Evolutionary conservation across 345 rosid species (phyloP), one percentile per base, ranked within the genome.

Genomic region (Trapa bicornis): DNA sequence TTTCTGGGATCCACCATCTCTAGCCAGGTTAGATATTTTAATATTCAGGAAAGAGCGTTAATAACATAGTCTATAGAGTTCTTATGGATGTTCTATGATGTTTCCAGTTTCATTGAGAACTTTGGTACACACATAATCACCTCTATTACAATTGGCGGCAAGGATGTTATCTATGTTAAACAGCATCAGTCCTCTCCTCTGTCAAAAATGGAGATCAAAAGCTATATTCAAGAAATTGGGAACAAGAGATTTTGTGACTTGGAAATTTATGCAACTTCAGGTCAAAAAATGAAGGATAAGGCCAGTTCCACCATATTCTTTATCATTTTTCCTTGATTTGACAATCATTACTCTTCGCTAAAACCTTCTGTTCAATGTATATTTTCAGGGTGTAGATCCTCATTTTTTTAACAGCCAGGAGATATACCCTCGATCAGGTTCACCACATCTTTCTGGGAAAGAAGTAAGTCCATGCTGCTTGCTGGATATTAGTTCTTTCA

Each of bases 141-240:
- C 35, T 88, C 95, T 35, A 82, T 85, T 61, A 86, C 95, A 57
- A 78, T 88, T 63, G 95, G 95, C 53, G 89, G 95, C 62, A 88
- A 84, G 79, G 95, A 88, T 80, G 79, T 81, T 74, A 81, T 84
- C 75, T 88, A 84, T 54, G 75, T 88, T 72, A 86, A 81, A 75
- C 91, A 88, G n/a, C 95, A 86, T 70, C 79, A 76, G 13, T 78
- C 95, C 48, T 88, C 95, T 8, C 81, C 86, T 67, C 77, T 88
- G 73, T 78, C 91, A 45, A 70, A 77, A 66, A 56, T 67, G 72
- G 95, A 86, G 69, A 73, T 88, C 47, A 86, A 88, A 71, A 80
- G 69, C 72, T 84, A 88, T 71, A 83, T 83, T 37, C 84, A 75
- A 75, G 87, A 88, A 70, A 75, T 84, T 70, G 91, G 91, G 74